Base-by-base conservation (phyloP, 352 stramenopile genomes). In the Thalassiosira hispida region DNA sequence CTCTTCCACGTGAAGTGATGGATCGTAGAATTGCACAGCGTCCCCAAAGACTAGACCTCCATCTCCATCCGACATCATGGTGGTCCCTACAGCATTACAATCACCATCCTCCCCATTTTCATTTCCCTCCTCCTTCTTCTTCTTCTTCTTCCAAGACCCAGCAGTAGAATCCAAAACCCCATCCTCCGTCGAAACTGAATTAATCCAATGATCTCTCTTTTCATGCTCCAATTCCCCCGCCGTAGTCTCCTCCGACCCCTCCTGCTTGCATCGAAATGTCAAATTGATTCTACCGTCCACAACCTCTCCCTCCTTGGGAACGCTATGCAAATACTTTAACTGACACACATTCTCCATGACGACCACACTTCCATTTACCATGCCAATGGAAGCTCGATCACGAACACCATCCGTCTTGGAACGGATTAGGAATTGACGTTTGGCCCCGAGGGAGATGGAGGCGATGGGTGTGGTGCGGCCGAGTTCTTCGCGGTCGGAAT, bases 261-360 rank as follows among this genome's bases (percentile, higher is more conserved):
- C 70, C 33, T 66, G 33, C 67, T 89, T 91, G 68, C 85, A 91
- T 18, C 85, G 67, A 79, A 91, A 91, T 0, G 85, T 91, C 0
- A 91, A 49, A 77, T 91, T 91, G 57, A 91, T 91, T 23, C 85
- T 72, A 22, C 85, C 85, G 6, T 71, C 56, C 3, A 2, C 22
- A 18, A 89, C 67, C 2, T 74, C 55, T 12, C 42, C 33, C 38
- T 89, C 73, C 61, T 77, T 90, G 0, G 83, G 80, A 5, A 91
- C 76, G 51, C 52, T 75, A 67, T 91, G 85, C 33, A 91, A 55
- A 60, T 91, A 91, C 16, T 78, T 52, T 11, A 65, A 23, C 64
- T 91, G 85, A 65, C 83, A 91, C 6, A 78, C 38, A 69, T 86
- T 86, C 77, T 91, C 85, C 85, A 91, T 91, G 3, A 91, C 27